A percentile compares a stretch with the other conserved stretches of the same genome.
Evolutionary conservation across 1,284 basidiomycete genomes (phyloP).

Genomic region (Marasmius fiardii): DNA sequence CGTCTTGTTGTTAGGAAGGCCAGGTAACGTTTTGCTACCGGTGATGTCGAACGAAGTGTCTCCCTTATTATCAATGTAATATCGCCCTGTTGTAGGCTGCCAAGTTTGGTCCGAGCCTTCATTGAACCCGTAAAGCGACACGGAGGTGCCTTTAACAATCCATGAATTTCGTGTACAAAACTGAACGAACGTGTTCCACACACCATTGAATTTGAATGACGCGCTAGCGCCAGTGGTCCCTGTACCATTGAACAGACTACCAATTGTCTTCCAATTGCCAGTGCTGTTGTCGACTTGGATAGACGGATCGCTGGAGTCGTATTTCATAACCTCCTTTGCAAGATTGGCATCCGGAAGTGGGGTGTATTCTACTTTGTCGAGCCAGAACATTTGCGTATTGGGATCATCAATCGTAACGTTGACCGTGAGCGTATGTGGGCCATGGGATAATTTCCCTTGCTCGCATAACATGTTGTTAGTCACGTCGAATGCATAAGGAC

Average conservation of each 20-base stretch:
- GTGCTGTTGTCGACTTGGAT: neutral
- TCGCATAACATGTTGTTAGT: conserved; percentile 1
- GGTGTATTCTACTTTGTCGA: neutral
- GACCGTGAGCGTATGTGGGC: neutral
- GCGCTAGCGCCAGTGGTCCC: neutral
- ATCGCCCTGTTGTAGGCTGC: neutral
- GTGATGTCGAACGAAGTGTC: neutral
- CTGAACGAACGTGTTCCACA: neutral
- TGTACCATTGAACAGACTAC: neutral
- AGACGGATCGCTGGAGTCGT: neutral
- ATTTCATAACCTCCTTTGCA: neutral
- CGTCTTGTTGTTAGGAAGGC: neutral
- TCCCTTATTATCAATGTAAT: neutral
- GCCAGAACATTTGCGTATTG: neutral
- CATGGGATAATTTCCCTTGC: neutral
- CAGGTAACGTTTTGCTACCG: neutral
- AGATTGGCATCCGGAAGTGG: neutral
- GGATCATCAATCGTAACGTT: neutral
- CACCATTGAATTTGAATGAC: conserved; percentile 1
- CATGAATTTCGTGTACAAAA: neutral
- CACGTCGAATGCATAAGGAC: neutral
- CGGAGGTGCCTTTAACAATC: neutral
- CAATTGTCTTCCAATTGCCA: neutral
- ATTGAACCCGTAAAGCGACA: neutral
- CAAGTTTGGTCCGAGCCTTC: neutral